Percentiles rank a stretch among this genome's conserved stretches.
These are phyloP conservation scores for Torrubiellomyces zombiae DNA, from an alignment of 2,329 filamentous ascomycete genomes.

Conservation along the genomic window DNA sequence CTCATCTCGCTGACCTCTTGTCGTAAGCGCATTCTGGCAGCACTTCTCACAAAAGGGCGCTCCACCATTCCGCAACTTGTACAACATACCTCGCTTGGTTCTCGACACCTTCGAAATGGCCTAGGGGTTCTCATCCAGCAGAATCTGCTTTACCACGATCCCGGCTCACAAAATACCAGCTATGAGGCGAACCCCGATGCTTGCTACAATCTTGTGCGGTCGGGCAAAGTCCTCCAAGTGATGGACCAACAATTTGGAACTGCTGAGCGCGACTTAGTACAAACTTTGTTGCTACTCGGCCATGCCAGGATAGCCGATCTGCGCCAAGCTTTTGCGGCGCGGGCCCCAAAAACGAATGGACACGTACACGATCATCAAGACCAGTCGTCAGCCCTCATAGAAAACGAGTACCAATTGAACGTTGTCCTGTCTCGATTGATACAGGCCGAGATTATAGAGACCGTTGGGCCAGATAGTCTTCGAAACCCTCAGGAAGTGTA, in stretches of 20 bases:
- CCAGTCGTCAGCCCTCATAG: slow-evolving; percentile 18
- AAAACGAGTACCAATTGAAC: slow-evolving; percentile 31
- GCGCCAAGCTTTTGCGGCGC: slow-evolving; percentile 39
- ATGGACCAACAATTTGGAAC: slow-evolving; percentile 58
- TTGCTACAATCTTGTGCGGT: slow-evolving; percentile 68
- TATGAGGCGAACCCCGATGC: slow-evolving; percentile 74
- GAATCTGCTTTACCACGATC: slow-evolving; percentile 61
- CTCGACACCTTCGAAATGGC: slow-evolving; percentile 64
- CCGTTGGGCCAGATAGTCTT: slow-evolving; percentile 39
- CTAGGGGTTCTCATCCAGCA: slow-evolving; percentile 78
- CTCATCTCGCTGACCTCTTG: slow-evolving; percentile 1
- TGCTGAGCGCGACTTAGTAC: slow-evolving; percentile 57
- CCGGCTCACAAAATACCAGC: slow-evolving; percentile 45
- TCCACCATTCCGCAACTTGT: slow-evolving; percentile 53
- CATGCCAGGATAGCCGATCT: slow-evolving; percentile 59
- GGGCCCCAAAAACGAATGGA: slow-evolving; percentile 18
- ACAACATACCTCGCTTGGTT: slow-evolving; percentile 54
- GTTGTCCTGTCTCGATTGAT: slow-evolving; percentile 37
- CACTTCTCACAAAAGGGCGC: slow-evolving; percentile 64
- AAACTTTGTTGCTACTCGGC: slow-evolving; percentile 59
- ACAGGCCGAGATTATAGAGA: slow-evolving; percentile 49
- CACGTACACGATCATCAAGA: slow-evolving; percentile 17
- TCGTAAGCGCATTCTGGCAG: slow-evolving; percentile 63
- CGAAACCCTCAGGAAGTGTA: slow-evolving; percentile 43
- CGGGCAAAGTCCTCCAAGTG: slow-evolving; percentile 64